Evolutionary conservation across 2,329 filamentous ascomycete genomes (phyloP).

Genomic region (Aureobasidium pullulans): DNA sequence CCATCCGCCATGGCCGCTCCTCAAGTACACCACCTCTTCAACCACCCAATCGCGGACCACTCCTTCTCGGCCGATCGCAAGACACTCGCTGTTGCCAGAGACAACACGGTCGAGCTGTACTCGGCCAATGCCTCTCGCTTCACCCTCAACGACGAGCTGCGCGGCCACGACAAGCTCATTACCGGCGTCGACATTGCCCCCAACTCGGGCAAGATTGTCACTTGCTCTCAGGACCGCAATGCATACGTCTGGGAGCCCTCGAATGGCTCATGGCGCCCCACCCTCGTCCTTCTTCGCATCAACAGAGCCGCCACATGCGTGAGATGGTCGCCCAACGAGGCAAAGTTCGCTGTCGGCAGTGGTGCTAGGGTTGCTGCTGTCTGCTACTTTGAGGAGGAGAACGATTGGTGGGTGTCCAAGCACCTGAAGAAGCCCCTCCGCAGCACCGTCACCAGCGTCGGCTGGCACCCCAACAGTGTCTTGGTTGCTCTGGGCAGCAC

Average conservation of each 20-base stretch:
- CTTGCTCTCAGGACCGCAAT: conserved; percentile 96
- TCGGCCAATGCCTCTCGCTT: conserved; percentile 64
- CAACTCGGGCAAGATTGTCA: conserved; percentile 84
- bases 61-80: conserved; percentile 91
- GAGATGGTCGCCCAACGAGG: conserved; percentile 92
- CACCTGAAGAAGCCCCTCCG: conserved; percentile 98
- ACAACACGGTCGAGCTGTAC: conserved; percentile 87
- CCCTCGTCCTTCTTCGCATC: conserved; percentile 91
- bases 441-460: conserved; percentile 88
- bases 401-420: conserved; percentile 99
- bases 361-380: conserved; percentile 92
- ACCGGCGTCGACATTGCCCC: conserved; percentile 95
- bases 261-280: conserved; percentile 90
- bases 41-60: conserved; percentile 92
- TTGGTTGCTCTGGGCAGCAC: conserved; percentile 92
- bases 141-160: conserved; percentile 82
- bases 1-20: conserved; percentile 67
- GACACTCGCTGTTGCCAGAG: conserved; percentile 83
- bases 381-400: conserved; percentile 98
- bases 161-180: conserved; percentile 93
- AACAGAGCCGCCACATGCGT: conserved; percentile 95
- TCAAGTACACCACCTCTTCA: conserved; percentile 94
- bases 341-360: conserved; percentile 95
- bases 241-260: conserved; percentile 91
- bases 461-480: conserved; percentile 97